Percentiles rank a stretch among this genome's conserved stretches.
Evolutionary conservation across 75 land plant species (phyloP).

Genomic region (Cupressus sempervirens): DNA sequence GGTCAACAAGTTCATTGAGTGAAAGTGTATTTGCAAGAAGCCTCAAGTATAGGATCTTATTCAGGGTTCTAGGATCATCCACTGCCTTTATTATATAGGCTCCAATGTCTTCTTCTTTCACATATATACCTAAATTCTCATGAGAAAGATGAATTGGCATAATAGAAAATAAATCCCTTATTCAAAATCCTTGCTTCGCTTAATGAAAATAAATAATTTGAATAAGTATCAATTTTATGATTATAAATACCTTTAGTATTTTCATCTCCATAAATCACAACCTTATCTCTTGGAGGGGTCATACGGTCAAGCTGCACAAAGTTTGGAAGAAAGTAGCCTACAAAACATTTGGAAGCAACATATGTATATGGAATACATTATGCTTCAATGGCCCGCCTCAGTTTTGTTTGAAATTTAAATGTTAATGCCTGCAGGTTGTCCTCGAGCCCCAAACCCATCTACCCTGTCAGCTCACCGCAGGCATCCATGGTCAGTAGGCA

Average conservation of each 20-base stretch:
- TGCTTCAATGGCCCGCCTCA: slow-evolving; percentile 46
- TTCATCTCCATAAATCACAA: slow-evolving; percentile 45
- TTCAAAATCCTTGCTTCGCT: too few relatives aligned
- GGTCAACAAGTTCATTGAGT: slow-evolving; percentile 12
- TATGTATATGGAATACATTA: slow-evolving; percentile 60
- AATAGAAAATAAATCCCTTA: too few relatives aligned
- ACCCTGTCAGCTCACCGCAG: too few relatives aligned
- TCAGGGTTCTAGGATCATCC: slow-evolving; percentile 29
- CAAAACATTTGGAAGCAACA: slow-evolving; percentile 38
- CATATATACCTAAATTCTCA: slow-evolving; percentile 11
- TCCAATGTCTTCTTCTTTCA: slow-evolving; percentile 32
- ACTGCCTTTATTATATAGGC: slow-evolving; percentile 17
- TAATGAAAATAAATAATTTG: too few relatives aligned
- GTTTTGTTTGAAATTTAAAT: too few relatives aligned
- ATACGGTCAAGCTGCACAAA: slow-evolving; percentile 14
- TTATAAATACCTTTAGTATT: slow-evolving; percentile 28
- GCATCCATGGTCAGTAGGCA: too few relatives aligned
- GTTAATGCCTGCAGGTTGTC: too few relatives aligned
- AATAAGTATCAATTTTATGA: too few relatives aligned
- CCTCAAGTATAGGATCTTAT: slow-evolving; percentile 25
- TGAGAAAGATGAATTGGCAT: too few relatives aligned
- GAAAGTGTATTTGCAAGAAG: slow-evolving; percentile 24
- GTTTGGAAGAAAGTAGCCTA: slow-evolving; percentile 27
- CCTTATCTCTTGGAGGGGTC: slow-evolving; percentile 49
- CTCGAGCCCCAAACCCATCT: too few relatives aligned